Conservation (phyloP, 2,329 filamentous ascomycete species). For the Cadophora luteo-olivacea region DNA sequence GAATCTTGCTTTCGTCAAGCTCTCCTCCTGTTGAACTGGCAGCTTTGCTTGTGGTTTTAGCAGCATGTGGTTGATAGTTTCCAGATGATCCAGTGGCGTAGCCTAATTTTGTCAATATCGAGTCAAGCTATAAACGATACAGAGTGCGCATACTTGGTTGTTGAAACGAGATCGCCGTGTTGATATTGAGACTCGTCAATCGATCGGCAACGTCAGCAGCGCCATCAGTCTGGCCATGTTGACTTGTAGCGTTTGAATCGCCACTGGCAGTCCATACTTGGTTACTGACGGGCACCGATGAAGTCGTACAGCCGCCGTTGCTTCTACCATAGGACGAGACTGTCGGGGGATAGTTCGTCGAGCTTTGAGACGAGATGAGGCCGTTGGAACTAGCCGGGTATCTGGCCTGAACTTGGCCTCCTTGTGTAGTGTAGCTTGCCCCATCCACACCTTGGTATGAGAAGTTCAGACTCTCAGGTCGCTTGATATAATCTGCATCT, state of each 20-base stretch:
- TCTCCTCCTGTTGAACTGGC: neutral
- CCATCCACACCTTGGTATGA: neutral
- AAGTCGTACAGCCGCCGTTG: neutral
- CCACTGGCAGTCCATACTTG: neutral
- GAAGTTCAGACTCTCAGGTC: neutral
- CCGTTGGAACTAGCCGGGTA: neutral
- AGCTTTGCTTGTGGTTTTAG: neutral
- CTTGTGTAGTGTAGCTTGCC: neutral
- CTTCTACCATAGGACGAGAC: neutral
- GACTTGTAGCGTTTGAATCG: neutral
- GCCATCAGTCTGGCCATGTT: neutral
- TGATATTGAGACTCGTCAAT: neutral
- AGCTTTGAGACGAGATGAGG: neutral
- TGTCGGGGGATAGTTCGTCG: neutral
- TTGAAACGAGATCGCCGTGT: neutral
- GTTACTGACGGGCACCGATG: neutral
- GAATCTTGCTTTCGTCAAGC: conserved; percentile 10
- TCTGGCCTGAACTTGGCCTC: neutral
- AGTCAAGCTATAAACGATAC: neutral
- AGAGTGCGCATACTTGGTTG: neutral
- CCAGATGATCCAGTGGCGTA: neutral
- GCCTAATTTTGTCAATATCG: neutral
- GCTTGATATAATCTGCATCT: neutral
- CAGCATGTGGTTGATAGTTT: neutral
- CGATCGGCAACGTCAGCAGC: neutral